phyloP scores from a whole-genome alignment of 2,329 filamentous ascomycete genomes.

The Colletotrichum incanum region DNA sequence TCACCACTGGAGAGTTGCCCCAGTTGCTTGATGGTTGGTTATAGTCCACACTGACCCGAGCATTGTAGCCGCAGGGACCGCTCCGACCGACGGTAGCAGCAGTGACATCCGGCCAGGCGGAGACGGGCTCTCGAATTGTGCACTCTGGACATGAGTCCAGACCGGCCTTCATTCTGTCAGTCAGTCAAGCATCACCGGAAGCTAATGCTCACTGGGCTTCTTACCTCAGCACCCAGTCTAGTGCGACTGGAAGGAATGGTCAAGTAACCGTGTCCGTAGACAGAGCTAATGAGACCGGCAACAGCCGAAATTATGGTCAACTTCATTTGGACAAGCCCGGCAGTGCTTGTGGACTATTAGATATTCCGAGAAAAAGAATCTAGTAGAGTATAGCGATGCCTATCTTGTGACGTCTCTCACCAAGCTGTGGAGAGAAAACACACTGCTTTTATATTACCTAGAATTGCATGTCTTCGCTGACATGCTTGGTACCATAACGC shows the following conservation, averaged over 20 bases:
- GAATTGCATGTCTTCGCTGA: neutral
- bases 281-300: conserved; percentile 20
- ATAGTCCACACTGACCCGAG: conserved; percentile 68
- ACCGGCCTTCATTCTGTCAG: conserved; percentile 55
- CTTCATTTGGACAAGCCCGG: neutral
- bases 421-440: neutral
- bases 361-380: neutral
- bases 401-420: neutral
- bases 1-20: conserved; percentile 60
- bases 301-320: neutral
- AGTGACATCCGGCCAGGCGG: conserved; percentile 64
- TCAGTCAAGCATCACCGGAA: neutral
- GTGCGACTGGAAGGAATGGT: conserved; percentile 61
- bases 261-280: conserved; percentile 62
- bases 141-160: conserved; percentile 69
- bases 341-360: no score
- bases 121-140: conserved; percentile 68
- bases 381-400: no score
- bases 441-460: conserved; percentile 1
- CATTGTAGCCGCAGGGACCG: conserved; percentile 69
- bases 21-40: conserved; percentile 62
- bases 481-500: neutral
- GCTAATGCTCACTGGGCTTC: neutral
- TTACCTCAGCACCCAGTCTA: conserved; percentile 60
- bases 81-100: conserved; percentile 62